Evolutionary conservation across 129 eudicot species (phyloP).

Genomic region (Saussurea involucrata): DNA sequence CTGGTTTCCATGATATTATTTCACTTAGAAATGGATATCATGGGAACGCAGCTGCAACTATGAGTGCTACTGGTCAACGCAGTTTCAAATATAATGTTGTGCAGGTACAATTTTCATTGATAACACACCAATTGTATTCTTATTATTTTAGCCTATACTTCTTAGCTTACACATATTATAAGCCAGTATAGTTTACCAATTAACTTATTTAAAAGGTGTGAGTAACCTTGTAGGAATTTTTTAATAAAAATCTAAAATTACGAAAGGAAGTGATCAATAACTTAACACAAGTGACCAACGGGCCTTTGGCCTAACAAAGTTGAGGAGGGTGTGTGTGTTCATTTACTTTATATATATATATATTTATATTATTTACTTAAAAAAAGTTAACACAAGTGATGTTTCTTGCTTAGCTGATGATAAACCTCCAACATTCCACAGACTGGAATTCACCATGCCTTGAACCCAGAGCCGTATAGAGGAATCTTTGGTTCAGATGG

Average conservation of each 20-base stretch:
- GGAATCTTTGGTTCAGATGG: constrained; percentile 76
- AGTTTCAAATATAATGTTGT: constrained; percentile 51
- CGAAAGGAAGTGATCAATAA: not conserved
- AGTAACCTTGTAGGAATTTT: not conserved
- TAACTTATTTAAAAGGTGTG: not conserved
- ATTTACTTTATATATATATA: not conserved
- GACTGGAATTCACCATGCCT: constrained; percentile 73
- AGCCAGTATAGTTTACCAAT: not conserved
- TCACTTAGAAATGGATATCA: constrained; percentile 75
- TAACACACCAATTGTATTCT: not conserved
- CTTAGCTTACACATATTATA: not conserved
- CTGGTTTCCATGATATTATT: constrained; percentile 60
- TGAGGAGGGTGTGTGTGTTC: not conserved
- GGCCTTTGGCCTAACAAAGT: not conserved
- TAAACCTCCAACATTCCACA: constrained; percentile 22
- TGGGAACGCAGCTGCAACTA: constrained; percentile 64
- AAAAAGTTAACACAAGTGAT: not conserved
- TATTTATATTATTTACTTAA: not conserved
- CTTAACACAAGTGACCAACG: not conserved
- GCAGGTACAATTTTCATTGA: constrained; percentile 39
- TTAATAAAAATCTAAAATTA: not conserved
- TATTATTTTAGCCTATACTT: not conserved
- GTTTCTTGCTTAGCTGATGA: constrained; percentile 15
- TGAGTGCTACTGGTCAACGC: constrained; percentile 65
- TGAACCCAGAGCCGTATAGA: constrained; percentile 75